Evolutionary conservation across 352 stramenopile species (phyloP).

Genomic region (Phytophthora macrochlamydospora): DNA sequence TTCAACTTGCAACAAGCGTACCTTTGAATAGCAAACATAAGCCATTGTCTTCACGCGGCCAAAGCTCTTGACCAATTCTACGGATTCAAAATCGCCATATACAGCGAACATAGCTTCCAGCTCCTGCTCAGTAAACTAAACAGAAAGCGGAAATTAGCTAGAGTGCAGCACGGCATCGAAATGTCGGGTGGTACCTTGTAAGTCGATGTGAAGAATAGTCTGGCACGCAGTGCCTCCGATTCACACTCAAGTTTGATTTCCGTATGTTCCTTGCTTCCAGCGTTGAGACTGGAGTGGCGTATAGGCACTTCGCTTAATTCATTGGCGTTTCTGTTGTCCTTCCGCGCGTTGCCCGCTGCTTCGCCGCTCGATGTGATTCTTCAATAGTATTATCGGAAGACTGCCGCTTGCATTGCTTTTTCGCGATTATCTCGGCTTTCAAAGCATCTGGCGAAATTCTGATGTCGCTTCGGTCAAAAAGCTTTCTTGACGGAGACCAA

Average conservation of each 20-base stretch:
- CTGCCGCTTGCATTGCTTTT: constrained; percentile 60
- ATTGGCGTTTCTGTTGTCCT: constrained; percentile 3
- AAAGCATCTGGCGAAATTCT: constrained; percentile 22
- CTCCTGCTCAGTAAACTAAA: constrained; percentile 79
- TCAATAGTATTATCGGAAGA: constrained; percentile 47
- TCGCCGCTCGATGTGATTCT: constrained; percentile 34
- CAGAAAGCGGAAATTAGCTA: neutral
- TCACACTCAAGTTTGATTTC: constrained; percentile 27
- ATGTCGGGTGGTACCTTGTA: constrained; percentile 48
- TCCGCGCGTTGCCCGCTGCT: constrained; percentile 46
- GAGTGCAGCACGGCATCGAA: too few species aligned
- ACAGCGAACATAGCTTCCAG: constrained; percentile 83
- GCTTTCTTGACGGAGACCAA: constrained; percentile 25
- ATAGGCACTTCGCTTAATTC: constrained; percentile 10
- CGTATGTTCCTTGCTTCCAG: constrained; percentile 19
- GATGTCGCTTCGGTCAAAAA: constrained; percentile 26
- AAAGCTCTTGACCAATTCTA: constrained; percentile 76
- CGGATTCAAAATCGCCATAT: constrained; percentile 77
- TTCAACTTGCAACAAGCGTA: constrained; percentile 18
- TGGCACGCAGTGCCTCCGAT: constrained; percentile 27
- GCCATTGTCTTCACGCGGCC: constrained; percentile 87
- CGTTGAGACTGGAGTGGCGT: constrained; percentile 9
- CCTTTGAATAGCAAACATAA: constrained; percentile 74
- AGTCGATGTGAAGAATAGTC: constrained; percentile 76
- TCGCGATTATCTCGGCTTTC: constrained; percentile 31